Conservation (phyloP, 768 basidiomycete genomes). For the Macrocybe gigantea region DNA sequence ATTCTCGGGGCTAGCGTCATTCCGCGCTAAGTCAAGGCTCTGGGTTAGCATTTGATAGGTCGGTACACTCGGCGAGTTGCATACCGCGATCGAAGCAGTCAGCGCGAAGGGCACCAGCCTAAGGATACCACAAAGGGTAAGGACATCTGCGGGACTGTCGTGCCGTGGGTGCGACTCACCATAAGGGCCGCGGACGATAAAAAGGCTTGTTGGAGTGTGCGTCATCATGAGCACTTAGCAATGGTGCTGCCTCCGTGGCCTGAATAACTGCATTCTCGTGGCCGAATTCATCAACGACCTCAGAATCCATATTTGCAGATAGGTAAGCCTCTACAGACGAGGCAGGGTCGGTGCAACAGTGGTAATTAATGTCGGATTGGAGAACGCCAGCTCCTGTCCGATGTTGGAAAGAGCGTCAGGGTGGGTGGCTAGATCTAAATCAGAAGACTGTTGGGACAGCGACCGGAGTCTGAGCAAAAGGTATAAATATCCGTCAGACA, state of each 20-base stretch:
- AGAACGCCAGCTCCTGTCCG: too few relatives aligned
- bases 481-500: too few relatives aligned
- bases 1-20: slow-evolving; percentile 82
- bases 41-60: slow-evolving; percentile 6
- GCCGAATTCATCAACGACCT: slow-evolving; percentile 11
- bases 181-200: slow-evolving; percentile 46
- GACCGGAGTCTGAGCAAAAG: too few relatives aligned
- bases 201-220: slow-evolving; percentile 37
- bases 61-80: slow-evolving; percentile 15
- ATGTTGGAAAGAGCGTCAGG: too few relatives aligned
- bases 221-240: slow-evolving; percentile 9
- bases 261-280: slow-evolving; percentile 7
- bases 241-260: slow-evolving; percentile 15
- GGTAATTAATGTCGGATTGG: slow-evolving; percentile 1
- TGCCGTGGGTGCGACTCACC: slow-evolving; percentile 23
- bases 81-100: slow-evolving; percentile 56
- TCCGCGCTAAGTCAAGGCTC: slow-evolving; percentile 50
- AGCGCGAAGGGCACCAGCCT: slow-evolving; percentile 82
- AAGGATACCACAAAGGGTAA: neutral
- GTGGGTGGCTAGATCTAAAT: too few relatives aligned
- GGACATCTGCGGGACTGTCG: neutral
- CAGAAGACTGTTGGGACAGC: too few relatives aligned
- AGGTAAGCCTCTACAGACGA: neutral
- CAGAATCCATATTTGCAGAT: slow-evolving; percentile 10
- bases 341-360: neutral